Evolutionary conservation across 495 filamentous ascomycete genomes (phyloP), one percentile per base, ranked within the genome.

Genomic region (Penicillium tannophilum): DNA sequence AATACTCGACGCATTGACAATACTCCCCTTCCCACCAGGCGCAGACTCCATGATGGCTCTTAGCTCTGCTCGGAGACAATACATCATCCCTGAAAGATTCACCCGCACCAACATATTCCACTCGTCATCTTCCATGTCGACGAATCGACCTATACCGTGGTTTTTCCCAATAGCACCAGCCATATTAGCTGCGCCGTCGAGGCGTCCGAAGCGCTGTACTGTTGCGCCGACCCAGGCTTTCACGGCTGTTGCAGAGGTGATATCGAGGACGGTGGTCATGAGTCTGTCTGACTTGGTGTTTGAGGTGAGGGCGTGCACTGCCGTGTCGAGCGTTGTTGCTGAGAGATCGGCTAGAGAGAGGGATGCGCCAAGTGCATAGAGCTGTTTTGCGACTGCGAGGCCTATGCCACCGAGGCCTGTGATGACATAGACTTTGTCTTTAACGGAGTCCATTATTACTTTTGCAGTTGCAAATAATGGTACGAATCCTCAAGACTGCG

Each of bases 181-280:
- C 48, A 84, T 72, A 61, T 87, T 87, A 0, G 82, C 84, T 4
- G 83, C 83, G 16, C 84, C 84, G 56, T 85, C 80, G 23, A 88
- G 61, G 1, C 59, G 56, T 1, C 79, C 82, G 46, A 82, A 81
- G 19, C 69, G 59, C 30, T 59, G 31, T 3, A 84, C 68, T 0
- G 79, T 79, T 3, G 67, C 23, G 6, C 60, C 59, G 52, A 83
- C 78, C 83, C 82, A 85, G 35, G 53, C 65, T 35, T 80, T 72
- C 1, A 85, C 82, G 46, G 77, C 65, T 3, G 63, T 8, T 0
- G 59, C 19, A 1, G 72, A 71, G 5, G 69, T 53, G 6, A 84
- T 74, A 58, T 84, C 74, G 0, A 83, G 73, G 19, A 57, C 63
- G 8, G 74, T 73, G 1, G 73, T 65, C 16, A 64, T 62, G 39